These are phyloP conservation scores for Trichoderma endophyticum DNA, from an alignment of 2,329 filamentous ascomycete species.

Conservation along the genomic window DNA sequence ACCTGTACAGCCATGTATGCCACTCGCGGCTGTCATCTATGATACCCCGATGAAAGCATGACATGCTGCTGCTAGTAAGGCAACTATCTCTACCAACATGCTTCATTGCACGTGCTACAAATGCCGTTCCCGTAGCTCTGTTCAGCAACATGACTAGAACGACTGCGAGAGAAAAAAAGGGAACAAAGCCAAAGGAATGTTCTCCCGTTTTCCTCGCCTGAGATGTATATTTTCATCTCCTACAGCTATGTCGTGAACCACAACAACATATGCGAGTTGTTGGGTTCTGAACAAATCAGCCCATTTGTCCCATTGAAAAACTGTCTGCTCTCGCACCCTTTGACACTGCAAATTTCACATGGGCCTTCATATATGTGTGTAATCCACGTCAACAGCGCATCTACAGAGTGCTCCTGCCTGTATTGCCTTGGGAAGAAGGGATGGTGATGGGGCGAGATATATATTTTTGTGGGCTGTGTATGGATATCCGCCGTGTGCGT, in stretches of 20 bases:
- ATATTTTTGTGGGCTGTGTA: not conserved
- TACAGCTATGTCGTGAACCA: not conserved
- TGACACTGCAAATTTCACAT: not conserved
- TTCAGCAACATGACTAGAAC: not conserved
- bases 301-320: not conserved
- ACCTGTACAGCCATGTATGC: not conserved
- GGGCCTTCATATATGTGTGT: not conserved
- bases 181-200: not conserved
- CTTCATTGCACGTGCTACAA: constrained; percentile 4
- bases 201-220: not conserved
- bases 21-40: not conserved
- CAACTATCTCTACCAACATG: not conserved
- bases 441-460: constrained; percentile 5
- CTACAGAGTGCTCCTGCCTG: not conserved
- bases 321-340: not conserved
- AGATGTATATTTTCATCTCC: not conserved
- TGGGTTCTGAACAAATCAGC: not conserved
- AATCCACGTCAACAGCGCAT: not conserved
- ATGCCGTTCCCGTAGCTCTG: not conserved
- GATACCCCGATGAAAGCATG: constrained; percentile 1
- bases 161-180: not conserved
- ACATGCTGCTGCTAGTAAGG: not conserved
- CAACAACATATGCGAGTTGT: not conserved
- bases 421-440: not conserved
- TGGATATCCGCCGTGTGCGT: not conserved